Conservation (phyloP, 2,329 filamentous ascomycete species). For the Colletotrichum gloeosporioides region DNA sequence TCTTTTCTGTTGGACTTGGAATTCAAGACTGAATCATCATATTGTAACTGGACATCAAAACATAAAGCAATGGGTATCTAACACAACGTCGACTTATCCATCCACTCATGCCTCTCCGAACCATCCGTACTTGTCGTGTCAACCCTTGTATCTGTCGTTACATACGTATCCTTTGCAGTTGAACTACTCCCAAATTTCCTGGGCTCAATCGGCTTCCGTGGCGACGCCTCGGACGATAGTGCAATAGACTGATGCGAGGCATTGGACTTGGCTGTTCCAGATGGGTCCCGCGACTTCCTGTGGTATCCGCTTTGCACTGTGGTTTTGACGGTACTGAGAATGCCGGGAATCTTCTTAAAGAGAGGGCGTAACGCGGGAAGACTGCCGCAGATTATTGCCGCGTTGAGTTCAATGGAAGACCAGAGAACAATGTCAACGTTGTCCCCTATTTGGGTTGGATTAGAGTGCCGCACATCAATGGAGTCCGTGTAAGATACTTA, state of each 20-base stretch:
- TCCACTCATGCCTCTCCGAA: conserved; percentile 46
- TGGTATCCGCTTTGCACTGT: not conserved
- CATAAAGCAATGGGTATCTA: not conserved
- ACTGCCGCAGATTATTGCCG: conserved; percentile 48
- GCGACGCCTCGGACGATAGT: not conserved
- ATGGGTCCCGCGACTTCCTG: not conserved
- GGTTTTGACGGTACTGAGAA: not conserved
- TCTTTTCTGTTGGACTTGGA: too few relatives aligned
- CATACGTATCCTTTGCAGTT: not conserved
- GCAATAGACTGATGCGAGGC: not conserved
- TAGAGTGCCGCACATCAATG: not conserved
- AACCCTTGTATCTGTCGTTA: not conserved
- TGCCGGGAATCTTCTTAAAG: not conserved
- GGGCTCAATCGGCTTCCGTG: not conserved
- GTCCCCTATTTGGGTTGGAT: conserved; percentile 1
- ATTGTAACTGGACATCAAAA: not conserved
- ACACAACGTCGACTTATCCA: not conserved
- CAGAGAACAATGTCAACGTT: conserved; percentile 34
- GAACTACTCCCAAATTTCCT: not conserved
- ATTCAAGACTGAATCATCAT: too few relatives aligned
- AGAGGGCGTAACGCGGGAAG: conserved; percentile 46
- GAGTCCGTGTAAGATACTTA: not conserved
- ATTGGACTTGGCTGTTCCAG: not conserved
- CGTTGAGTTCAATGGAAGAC: conserved; percentile 33
- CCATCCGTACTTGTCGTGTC: not conserved